Evolutionary conservation across 1,284 basidiomycete genomes (phyloP).

Genomic region (Coriolopsis trogii): DNA sequence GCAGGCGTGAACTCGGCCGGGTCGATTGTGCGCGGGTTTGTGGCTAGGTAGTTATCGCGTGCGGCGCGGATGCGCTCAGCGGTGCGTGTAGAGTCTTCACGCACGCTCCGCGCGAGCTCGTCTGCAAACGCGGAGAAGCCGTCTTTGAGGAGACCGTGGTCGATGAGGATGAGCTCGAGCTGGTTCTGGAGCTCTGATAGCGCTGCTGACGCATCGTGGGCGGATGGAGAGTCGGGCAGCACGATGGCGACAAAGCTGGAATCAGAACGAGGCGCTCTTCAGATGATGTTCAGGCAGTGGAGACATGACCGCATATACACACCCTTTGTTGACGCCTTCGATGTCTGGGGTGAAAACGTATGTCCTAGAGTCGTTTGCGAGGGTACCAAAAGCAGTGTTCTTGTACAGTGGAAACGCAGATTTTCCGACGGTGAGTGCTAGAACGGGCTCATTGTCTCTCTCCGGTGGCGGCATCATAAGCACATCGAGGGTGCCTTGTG

Average conservation of each 20-base stretch:
- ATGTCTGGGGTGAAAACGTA: conserved; percentile 28
- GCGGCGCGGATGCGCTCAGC: conserved; percentile 21
- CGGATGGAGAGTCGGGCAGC: conserved; percentile 16
- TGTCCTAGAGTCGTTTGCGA: conserved; percentile 23
- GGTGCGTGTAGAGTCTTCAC: conserved; percentile 23
- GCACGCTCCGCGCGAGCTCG: conserved; percentile 29
- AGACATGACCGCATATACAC: background rate
- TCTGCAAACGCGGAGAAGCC: conserved; percentile 33
- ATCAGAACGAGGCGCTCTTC: background rate
- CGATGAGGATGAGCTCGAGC: conserved; percentile 28
- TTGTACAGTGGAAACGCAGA: conserved; percentile 26
- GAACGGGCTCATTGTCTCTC: conserved; percentile 2
- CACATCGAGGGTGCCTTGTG: conserved; percentile 9
- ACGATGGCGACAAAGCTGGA: conserved; percentile 26
- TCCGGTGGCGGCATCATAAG: conserved; percentile 2
- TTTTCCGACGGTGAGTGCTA: conserved; percentile 22
- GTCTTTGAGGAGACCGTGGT: conserved; percentile 32
- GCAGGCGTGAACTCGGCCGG: conserved; percentile 21
- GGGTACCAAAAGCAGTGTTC: conserved; percentile 28
- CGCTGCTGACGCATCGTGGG: background rate
- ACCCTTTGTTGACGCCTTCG: conserved; percentile 17
- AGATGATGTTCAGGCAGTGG: background rate
- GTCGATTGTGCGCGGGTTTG: conserved; percentile 22
- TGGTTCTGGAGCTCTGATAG: conserved; percentile 22
- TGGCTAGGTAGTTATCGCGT: conserved; percentile 17